Evolutionary conservation across 306 rosid genomes (phyloP), one percentile per base, ranked within the genome.

Genomic region (Prunus mira): DNA sequence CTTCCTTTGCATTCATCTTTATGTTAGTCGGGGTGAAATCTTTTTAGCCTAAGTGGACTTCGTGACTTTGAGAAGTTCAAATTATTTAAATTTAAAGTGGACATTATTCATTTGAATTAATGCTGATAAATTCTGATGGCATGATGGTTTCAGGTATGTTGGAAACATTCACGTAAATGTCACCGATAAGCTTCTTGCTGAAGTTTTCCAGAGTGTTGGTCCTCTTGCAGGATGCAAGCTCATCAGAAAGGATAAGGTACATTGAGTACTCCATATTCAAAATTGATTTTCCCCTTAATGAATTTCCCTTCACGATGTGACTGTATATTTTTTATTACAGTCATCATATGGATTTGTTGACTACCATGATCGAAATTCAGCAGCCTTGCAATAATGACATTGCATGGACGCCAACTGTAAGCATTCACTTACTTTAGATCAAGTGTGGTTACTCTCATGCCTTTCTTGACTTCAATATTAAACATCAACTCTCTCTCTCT

Each of bases 221-320:
- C 87, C 90, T 67, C 90, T 92, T 80, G 93, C 89, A 80, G 96
- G 96, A 64, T 92, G 96, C 88, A 92, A 92, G 82, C 93, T 92
- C 82, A 92, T 92, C 54, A 78, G 88, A 61, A 92, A 92, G 78
- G 97, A 92, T 80, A 92, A 92, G 93, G 97, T 90, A 49, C 49
- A 43, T 56, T 38, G 19, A 46, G 10, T 15, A 27, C 43, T 72
- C 46, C 50, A 0, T 11, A 6, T 73, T 55, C 22, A 32, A n/a
- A 62, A 38, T 24, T 61, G 13, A n/a, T 47, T 73, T 13, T 74
- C 60, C 46, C 62, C 45, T 11, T 43, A 32, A 65, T 51, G 75
- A 13, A 12, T 43, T 38, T 38, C 43, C 43, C 43, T 38, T 62
- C 46, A 12, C 62, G 69, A 74, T 61, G 69, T 74, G 69, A 28